phyloP scores from a whole-genome alignment of 2,329 filamentous ascomycete genomes.

The Didymella keratinophila region DNA sequence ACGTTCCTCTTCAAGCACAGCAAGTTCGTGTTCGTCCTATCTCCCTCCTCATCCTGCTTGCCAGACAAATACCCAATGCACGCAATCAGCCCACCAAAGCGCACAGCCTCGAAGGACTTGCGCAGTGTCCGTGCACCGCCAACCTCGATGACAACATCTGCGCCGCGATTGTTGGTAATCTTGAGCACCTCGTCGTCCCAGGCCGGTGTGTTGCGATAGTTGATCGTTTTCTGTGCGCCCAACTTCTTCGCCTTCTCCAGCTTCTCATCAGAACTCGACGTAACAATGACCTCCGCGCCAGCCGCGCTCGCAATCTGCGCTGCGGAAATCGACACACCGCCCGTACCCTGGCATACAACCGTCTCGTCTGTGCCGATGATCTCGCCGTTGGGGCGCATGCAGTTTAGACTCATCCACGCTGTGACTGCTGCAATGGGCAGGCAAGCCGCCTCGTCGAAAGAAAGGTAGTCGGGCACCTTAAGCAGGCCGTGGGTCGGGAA shows the following conservation, averaged over 20 bases:
- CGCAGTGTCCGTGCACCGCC: constrained; percentile 60
- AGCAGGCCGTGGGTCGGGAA: constrained; percentile 66
- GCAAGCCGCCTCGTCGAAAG: constrained; percentile 66
- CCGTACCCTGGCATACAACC: constrained; percentile 55
- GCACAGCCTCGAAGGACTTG: constrained; percentile 54
- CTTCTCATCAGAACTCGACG: constrained; percentile 65
- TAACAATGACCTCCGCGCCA: constrained; percentile 62
- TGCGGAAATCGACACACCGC: constrained; percentile 54
- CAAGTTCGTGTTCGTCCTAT: constrained; percentile 68
- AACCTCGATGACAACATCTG: constrained; percentile 61
- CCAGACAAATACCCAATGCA: constrained; percentile 56
- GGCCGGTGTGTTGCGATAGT: constrained; percentile 65
- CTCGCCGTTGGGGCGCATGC: constrained; percentile 63
- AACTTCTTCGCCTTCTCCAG: constrained; percentile 61
- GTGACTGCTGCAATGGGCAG: constrained; percentile 69
- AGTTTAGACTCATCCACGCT: constrained; percentile 71
- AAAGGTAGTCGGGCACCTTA: constrained; percentile 63
- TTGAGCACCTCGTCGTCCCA: constrained; percentile 68
- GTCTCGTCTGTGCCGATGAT: constrained; percentile 53
- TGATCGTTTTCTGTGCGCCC: constrained; percentile 66
- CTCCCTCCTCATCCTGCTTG: constrained; percentile 64
- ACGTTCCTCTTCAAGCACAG: constrained; percentile 60
- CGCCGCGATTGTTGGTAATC: constrained; percentile 52
- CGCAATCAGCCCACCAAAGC: constrained; percentile 53
- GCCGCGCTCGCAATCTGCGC: constrained; percentile 54